These are phyloP conservation scores for Laguncularia racemosa DNA, from an alignment of 345 rosid species.

Conservation along the genomic window DNA sequence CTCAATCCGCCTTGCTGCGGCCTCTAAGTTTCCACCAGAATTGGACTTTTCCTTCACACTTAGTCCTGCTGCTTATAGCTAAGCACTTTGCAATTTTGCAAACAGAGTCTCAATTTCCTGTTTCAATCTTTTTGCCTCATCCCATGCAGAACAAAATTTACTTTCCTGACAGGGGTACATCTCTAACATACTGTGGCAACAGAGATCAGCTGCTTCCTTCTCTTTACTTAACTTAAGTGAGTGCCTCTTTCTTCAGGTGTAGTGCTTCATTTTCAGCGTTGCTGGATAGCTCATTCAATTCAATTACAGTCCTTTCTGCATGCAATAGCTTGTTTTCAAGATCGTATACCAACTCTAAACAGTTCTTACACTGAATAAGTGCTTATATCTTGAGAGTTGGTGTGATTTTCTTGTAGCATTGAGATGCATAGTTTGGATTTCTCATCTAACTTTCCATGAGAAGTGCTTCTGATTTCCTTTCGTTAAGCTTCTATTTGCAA, in stretches of 20 bases:
- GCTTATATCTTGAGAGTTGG: too few relatives aligned
- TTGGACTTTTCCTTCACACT: slow-evolving; percentile 40
- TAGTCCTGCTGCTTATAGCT: slow-evolving; percentile 75
- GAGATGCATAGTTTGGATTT: too few relatives aligned
- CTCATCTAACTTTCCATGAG: too few relatives aligned
- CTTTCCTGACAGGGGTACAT: slow-evolving; percentile 51
- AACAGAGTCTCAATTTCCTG: slow-evolving; percentile 48
- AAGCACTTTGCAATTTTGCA: slow-evolving; percentile 47
- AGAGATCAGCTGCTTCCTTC: slow-evolving; percentile 56
- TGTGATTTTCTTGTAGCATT: too few relatives aligned
- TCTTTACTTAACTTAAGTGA: slow-evolving; percentile 44
- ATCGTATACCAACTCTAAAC: slow-evolving; percentile 48
- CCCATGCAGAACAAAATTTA: slow-evolving; percentile 39
- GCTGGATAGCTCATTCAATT: slow-evolving; percentile 36
- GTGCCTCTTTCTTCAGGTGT: slow-evolving; percentile 40
- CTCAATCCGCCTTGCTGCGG: slow-evolving; percentile 40
- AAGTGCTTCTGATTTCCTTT: too few relatives aligned
- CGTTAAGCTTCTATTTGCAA: too few relatives aligned
- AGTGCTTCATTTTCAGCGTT: slow-evolving; percentile 60
- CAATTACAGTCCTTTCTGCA: slow-evolving; percentile 49
- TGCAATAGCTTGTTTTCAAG: slow-evolving; percentile 48
- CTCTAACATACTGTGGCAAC: slow-evolving; percentile 61
- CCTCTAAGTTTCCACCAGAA: slow-evolving; percentile 47
- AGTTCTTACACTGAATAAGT: slow-evolving; percentile 32
- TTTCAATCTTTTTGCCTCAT: slow-evolving; percentile 56